These are phyloP conservation scores for Linnemannia schmuckeri DNA, from an alignment of 192 early-diverging fungal genomes.

Conservation along the genomic window DNA sequence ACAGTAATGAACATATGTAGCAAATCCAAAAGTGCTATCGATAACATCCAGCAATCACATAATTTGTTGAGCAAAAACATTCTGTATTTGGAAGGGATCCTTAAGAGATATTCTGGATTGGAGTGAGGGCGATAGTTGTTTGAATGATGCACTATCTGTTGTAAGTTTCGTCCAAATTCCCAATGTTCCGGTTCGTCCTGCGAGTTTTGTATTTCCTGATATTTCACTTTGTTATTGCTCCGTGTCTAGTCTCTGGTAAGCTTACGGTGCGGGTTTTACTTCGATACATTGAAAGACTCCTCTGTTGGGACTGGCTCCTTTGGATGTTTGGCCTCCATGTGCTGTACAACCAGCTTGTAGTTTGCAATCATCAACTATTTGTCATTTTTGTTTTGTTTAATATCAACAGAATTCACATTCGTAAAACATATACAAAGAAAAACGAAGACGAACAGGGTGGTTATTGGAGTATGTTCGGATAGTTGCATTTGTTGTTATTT, in stretches of 20 bases:
- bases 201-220: neutral
- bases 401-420: neutral
- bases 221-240: neutral
- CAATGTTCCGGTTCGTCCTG: neutral
- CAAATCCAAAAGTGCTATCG: too few species aligned
- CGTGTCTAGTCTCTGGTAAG: neutral
- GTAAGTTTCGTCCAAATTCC: too few species aligned
- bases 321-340: slow-evolving; percentile 56
- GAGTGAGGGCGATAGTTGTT: too few species aligned
- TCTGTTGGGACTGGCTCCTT: slow-evolving; percentile 48
- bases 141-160: too few species aligned
- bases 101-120: too few species aligned
- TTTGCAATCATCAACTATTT: slow-evolving; percentile 54
- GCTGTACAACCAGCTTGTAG: slow-evolving; percentile 56
- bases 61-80: too few species aligned
- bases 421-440: neutral
- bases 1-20: too few species aligned
- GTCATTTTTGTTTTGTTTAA: neutral
- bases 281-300: slow-evolving; percentile 32
- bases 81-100: too few species aligned
- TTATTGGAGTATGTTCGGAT: slow-evolving; percentile 4
- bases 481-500: neutral
- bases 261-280: neutral
- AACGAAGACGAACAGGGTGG: neutral
- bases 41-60: too few species aligned